Conservation (phyloP, 2,329 filamentous ascomycete species). For the Dothideomycetes sp. region DNA sequence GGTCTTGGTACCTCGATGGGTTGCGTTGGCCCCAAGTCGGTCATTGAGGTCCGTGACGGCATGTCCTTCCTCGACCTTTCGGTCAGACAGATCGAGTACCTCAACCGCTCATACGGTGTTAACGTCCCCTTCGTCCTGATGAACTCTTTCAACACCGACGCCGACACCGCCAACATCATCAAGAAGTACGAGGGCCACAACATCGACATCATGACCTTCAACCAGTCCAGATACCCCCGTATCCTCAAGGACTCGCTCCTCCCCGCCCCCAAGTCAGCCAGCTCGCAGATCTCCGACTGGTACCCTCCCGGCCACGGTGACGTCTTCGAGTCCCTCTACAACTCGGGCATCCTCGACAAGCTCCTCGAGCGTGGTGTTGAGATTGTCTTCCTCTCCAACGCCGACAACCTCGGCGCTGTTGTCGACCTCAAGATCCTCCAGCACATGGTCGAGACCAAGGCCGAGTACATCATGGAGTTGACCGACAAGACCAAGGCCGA, state of each 20-base stretch:
- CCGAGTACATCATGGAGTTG: constrained; percentile 99
- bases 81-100: constrained; percentile 96
- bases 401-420: constrained; percentile 95
- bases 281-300: constrained; percentile 90
- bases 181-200: constrained; percentile 99
- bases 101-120: constrained; percentile 95
- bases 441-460: constrained; percentile 96
- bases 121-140: constrained; percentile 98
- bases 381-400: constrained; percentile 97
- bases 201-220: constrained; percentile 99
- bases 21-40: constrained; percentile 97
- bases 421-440: constrained; percentile 97
- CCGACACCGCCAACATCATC: constrained; percentile 97
- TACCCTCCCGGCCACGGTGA: constrained; percentile 98
- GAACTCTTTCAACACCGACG: constrained; percentile 99
- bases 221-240: constrained; percentile 97
- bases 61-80: constrained; percentile 99
- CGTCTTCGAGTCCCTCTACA: constrained; percentile 99
- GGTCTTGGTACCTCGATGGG: constrained; percentile 99
- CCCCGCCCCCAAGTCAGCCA: constrained; percentile 80
- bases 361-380: constrained; percentile 91
- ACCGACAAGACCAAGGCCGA: constrained; percentile 99
- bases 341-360: constrained; percentile 96
- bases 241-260: constrained; percentile 97
- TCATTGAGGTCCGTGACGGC: constrained; percentile 98